Percentiles rank a stretch among this genome's conserved stretches.
Evolutionary conservation across 352 stramenopile species (phyloP).

Genomic region (Albugo laibachii): DNA sequence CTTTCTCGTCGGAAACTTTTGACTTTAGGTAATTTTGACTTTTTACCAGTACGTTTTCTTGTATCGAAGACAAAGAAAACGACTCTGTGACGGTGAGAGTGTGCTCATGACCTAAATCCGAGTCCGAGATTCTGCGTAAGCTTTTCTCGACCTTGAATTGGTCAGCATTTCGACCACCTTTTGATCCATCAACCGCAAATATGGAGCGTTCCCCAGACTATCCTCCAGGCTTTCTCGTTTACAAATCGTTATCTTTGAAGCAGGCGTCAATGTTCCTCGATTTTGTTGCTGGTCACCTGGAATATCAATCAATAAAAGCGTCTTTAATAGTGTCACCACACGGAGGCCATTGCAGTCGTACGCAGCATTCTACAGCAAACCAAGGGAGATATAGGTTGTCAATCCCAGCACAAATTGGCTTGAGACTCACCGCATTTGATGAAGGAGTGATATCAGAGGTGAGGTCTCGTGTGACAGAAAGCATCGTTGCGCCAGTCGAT

Average conservation of each 20-base stretch:
- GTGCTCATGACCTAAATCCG: slow-evolving; percentile 81
- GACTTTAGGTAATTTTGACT: background rate
- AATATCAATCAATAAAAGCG: slow-evolving; percentile 77
- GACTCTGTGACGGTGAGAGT: slow-evolving; percentile 6
- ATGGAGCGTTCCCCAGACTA: slow-evolving; percentile 6
- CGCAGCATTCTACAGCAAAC: background rate
- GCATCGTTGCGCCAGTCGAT: slow-evolving; percentile 86
- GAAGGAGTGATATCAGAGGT: slow-evolving; percentile 32
- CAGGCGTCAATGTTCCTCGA: slow-evolving; percentile 38
- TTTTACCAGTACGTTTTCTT: slow-evolving; percentile 1
- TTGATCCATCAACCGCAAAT: slow-evolving; percentile 11
- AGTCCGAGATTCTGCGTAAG: slow-evolving; percentile 88
- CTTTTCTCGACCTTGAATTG: slow-evolving; percentile 84
- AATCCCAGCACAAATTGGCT: background rate
- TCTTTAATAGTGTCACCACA: slow-evolving; percentile 82
- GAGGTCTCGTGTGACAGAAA: slow-evolving; percentile 74
- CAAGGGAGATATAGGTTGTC: too few relatives aligned
- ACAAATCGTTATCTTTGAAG: slow-evolving; percentile 86
- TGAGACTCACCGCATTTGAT: slow-evolving; percentile 1
- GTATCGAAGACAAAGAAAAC: slow-evolving; percentile 8
- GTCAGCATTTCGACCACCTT: slow-evolving; percentile 26
- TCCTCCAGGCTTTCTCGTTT: slow-evolving; percentile 20
- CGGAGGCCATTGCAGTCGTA: slow-evolving; percentile 47
- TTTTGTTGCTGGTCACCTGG: slow-evolving; percentile 44
- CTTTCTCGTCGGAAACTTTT: slow-evolving; percentile 7